Conservation (phyloP, 176 grass and related monocot genomes). For the Hyparrhenia diplandra region DNA sequence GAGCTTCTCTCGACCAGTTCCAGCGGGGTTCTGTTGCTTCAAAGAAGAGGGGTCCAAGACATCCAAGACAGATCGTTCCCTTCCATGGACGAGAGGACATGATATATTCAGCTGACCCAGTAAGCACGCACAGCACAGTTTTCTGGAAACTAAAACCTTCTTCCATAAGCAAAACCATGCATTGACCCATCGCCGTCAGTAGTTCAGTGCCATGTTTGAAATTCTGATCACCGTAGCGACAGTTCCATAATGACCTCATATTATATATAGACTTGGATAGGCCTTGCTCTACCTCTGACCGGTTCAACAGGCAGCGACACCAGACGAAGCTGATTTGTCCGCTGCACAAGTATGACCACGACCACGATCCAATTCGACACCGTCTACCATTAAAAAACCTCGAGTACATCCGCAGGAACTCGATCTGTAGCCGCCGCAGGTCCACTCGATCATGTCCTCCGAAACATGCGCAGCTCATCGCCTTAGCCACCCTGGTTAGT, state of each 20-base stretch:
- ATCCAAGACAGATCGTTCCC: neutral
- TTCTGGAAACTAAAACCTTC: no score
- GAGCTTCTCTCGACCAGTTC: no score
- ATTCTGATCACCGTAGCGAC: no score
- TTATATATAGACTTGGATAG: no score
- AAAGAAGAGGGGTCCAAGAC: slow-evolving; percentile 1
- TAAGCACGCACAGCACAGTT: no score
- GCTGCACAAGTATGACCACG: neutral
- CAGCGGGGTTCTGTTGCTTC: slow-evolving; percentile 39
- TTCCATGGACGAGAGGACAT: slow-evolving; percentile 50
- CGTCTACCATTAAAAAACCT: neutral
- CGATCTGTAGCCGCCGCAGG: neutral
- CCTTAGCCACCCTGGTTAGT: neutral
- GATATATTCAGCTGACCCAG: slow-evolving; percentile 45
- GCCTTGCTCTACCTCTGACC: no score
- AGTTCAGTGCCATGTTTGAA: no score
- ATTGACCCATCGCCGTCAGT: no score
- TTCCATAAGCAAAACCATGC: no score
- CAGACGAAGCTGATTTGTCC: neutral
- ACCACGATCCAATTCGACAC: neutral
- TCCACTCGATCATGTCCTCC: neutral
- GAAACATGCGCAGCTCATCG: neutral
- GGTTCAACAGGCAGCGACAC: no score
- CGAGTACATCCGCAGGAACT: neutral
- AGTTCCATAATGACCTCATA: no score